phyloP scores from a whole-genome alignment of 208 protist species.

The Trypanosoma grayi region DNA sequence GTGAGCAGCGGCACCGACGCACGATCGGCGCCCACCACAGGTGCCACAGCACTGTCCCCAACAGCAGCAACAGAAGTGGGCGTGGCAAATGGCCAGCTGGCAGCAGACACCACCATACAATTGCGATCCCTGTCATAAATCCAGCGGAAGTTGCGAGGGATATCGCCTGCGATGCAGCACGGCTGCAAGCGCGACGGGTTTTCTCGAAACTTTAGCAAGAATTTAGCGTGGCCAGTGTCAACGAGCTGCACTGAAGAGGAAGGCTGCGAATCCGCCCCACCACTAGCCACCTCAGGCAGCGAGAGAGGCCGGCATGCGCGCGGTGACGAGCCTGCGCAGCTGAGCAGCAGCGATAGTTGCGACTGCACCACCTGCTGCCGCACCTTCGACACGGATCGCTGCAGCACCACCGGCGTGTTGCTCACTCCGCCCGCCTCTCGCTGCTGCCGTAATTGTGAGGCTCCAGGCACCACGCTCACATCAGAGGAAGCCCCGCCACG shows the following conservation, averaged over 20 bases:
- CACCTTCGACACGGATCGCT: constrained; percentile 6
- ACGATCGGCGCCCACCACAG: not conserved
- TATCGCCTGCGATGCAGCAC: constrained; percentile 13
- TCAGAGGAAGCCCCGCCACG: too few species aligned
- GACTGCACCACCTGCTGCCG: constrained; percentile 12
- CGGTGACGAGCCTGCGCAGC: not conserved
- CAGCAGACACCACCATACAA: constrained; percentile 18
- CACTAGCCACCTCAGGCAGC: not conserved
- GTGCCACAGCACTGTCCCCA: not conserved
- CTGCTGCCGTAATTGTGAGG: too few species aligned
- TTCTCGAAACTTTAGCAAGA: constrained; percentile 1
- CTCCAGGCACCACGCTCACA: too few species aligned
- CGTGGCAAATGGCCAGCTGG: constrained; percentile 15
- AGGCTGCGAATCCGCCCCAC: not conserved
- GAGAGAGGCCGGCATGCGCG: not conserved
- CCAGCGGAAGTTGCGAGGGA: constrained; percentile 22
- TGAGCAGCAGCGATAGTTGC: constrained; percentile 19
- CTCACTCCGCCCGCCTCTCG: too few species aligned
- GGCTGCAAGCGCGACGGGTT: not conserved
- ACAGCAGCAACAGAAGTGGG: not conserved
- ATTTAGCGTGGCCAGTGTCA: not conserved
- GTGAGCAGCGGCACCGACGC: constrained; percentile 10
- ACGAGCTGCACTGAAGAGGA: constrained; percentile 22
- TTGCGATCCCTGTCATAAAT: constrained; percentile 2
- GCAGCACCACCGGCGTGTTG: not conserved